Conservation (phyloP, 306 rosid species). For the Pyrus communis region DNA sequence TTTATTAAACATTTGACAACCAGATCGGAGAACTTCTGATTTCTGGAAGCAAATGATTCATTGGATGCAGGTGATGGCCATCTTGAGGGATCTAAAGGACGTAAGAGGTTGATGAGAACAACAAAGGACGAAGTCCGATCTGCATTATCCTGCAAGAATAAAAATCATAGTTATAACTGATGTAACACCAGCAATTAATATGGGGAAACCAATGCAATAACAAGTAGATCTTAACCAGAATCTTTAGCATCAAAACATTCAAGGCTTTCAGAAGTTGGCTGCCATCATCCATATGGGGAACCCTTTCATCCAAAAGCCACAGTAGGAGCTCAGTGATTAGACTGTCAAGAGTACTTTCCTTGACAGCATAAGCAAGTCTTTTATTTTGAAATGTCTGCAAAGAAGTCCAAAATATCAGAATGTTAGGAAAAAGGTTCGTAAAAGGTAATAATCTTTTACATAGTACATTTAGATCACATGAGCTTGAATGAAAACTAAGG, state of each 20-base stretch:
- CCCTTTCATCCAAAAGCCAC: conserved; percentile 99
- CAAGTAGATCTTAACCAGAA: conserved; percentile 50
- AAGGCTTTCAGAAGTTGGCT: conserved; percentile 95
- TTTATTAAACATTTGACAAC: conserved; percentile 99
- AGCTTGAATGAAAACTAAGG: conserved; percentile 1
- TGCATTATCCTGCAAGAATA: conserved; percentile 78
- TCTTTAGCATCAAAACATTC: conserved; percentile 97
- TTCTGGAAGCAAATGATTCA: conserved; percentile 80
- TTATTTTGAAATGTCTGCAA: conserved; percentile 90
- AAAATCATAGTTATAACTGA: conserved; percentile 13
- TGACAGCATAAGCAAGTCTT: conserved; percentile 87
- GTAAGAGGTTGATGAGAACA: conserved; percentile 80
- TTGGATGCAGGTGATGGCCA: conserved; percentile 88
- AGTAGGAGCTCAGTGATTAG: conserved; percentile 93
- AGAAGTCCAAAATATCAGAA: background rate
- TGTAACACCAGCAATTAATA: background rate
- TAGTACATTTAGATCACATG: background rate
- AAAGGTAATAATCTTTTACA: background rate
- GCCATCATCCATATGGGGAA: conserved; percentile 98
- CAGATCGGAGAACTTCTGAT: conserved; percentile 92
- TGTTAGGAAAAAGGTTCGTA: background rate
- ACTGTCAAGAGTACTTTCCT: conserved; percentile 88
- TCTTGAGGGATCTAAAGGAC: conserved; percentile 93
- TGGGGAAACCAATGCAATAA: background rate
- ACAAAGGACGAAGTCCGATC: conserved; percentile 95